Evolutionary conservation across 345 rosid species (phyloP).

Genomic region (Lepidium aucheri): DNA sequence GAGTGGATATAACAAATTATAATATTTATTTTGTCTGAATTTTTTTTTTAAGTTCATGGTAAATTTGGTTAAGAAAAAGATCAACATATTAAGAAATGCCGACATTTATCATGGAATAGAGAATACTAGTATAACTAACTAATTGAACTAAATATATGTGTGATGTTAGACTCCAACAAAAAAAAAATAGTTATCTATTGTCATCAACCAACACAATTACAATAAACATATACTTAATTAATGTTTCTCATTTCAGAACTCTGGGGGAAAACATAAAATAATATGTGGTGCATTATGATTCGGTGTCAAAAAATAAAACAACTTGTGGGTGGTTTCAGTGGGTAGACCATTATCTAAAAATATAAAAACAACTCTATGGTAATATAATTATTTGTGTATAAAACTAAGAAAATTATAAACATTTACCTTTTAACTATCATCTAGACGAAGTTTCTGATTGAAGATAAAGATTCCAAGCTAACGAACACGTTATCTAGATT

Average conservation of each 20-base stretch:
- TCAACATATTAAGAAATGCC: background rate
- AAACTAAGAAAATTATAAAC: background rate
- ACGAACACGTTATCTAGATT: constrained; percentile 22
- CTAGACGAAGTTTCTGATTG: constrained; percentile 17
- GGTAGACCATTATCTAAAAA: constrained; percentile 11
- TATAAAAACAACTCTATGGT: background rate
- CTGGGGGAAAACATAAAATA: background rate
- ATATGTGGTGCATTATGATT: background rate
- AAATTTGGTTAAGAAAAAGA: background rate
- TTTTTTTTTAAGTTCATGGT: background rate
- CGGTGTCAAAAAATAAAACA: background rate
- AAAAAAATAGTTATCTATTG: background rate
- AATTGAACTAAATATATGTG: background rate
- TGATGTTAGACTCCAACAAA: constrained; percentile 23
- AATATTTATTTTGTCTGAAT: background rate
- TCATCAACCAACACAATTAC: constrained; percentile 18
- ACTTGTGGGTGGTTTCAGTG: constrained; percentile 16
- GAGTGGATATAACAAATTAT: background rate
- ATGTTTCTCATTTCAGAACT: background rate
- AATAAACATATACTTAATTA: background rate
- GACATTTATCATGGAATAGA: background rate
- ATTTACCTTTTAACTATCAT: background rate
- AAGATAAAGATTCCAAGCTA: constrained; percentile 21
- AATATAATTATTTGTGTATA: background rate
- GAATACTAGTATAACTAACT: background rate